Conservation (phyloP, 805 yeast genomes). For the Nakazawaea ambrosiae region DNA sequence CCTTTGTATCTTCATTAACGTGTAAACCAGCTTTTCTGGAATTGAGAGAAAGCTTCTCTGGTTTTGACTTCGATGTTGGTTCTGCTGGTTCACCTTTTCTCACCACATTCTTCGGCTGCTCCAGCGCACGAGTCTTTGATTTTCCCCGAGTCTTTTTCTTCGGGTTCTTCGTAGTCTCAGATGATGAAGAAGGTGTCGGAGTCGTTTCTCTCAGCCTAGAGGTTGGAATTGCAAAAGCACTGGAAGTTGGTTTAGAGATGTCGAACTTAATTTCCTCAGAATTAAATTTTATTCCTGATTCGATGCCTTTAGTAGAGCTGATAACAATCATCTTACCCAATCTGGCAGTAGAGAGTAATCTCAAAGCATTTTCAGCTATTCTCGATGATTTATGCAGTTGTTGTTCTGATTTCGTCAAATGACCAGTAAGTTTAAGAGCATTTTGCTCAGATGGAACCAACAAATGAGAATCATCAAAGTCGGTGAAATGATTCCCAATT, state of each 20-base stretch:
- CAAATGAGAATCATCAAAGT: slow-evolving; percentile 50
- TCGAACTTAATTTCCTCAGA: slow-evolving; percentile 11
- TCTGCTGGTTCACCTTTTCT: not conserved
- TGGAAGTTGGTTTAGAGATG: not conserved
- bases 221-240: no score
- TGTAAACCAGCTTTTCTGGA: not conserved
- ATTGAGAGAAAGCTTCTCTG: no score
- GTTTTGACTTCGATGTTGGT: not conserved
- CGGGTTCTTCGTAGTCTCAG: not conserved
- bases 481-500: slow-evolving; percentile 46
- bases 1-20: not conserved
- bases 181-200: not conserved
- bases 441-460: slow-evolving; percentile 26
- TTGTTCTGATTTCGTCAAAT: slow-evolving; percentile 15
- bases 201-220: no score
- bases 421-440: slow-evolving; percentile 27
- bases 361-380: slow-evolving; percentile 23
- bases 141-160: not conserved
- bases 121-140: not conserved
- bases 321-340: slow-evolving; percentile 23
- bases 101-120: no score
- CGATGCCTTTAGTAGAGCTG: slow-evolving; percentile 14
- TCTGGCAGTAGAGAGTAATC: slow-evolving; percentile 27
- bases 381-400: slow-evolving; percentile 20
- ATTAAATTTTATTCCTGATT: slow-evolving; percentile 21